A percentile compares a stretch with the other conserved stretches of the same genome.
Evolutionary conservation across 352 stramenopile genomes (phyloP).

Genomic region (Phytophthora kernoviae): DNA sequence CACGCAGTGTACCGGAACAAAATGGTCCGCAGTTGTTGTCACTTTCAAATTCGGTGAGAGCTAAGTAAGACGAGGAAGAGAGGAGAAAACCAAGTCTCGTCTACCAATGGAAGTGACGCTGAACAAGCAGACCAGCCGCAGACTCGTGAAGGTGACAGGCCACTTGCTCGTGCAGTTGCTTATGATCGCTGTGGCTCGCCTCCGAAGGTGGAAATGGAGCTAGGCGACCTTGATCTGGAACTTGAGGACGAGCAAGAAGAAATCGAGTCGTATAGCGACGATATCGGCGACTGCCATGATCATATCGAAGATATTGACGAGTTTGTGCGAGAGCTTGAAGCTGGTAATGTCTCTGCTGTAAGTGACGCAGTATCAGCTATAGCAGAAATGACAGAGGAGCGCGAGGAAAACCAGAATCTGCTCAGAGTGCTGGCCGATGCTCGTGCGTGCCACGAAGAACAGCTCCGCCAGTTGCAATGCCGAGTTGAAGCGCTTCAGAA

Average conservation of each 20-base stretch:
- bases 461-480: conserved; percentile 12
- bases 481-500: conserved; percentile 19
- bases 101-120: conserved; percentile 16
- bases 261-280: conserved; percentile 26
- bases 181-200: conserved; percentile 23
- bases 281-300: conserved; percentile 28
- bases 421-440: conserved; percentile 24
- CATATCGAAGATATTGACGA: conserved; percentile 29
- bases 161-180: conserved; percentile 26
- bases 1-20: not conserved
- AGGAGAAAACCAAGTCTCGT: not conserved
- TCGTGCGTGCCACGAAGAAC: conserved; percentile 15
- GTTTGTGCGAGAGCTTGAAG: conserved; percentile 26
- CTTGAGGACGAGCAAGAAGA: conserved; percentile 34
- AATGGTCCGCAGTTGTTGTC: not conserved
- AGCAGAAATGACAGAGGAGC: conserved; percentile 33
- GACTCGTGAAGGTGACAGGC: conserved; percentile 20
- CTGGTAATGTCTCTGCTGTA: conserved; percentile 14
- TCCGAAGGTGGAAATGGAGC: conserved; percentile 28
- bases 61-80: not conserved
- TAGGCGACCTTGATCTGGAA: conserved; percentile 24
- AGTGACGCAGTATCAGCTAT: conserved; percentile 13
- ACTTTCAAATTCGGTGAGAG: not conserved
- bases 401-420: conserved; percentile 22
- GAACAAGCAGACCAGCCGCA: conserved; percentile 18